Percentiles rank a stretch among this genome's conserved stretches.
phyloP scores from a whole-genome alignment of 805 yeast genomes.

The Pichia gijzeniarum region DNA sequence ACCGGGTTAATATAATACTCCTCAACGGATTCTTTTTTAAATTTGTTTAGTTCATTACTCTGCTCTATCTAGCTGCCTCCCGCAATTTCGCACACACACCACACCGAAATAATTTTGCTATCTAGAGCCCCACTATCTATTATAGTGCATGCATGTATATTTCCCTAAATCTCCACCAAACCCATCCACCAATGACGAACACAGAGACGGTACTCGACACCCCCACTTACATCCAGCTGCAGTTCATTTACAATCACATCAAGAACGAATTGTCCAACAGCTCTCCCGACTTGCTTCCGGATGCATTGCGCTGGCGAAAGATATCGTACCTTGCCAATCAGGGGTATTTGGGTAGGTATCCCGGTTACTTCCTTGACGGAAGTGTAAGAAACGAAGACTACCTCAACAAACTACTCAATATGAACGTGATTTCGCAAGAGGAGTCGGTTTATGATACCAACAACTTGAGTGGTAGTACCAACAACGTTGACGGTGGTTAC shows the following conservation, averaged over 20 bases:
- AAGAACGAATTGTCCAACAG: not conserved
- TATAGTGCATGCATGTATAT: no score
- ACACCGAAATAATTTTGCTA: no score
- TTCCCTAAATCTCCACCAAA: no score
- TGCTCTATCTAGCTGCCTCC: no score
- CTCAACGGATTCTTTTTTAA: conserved; percentile 10
- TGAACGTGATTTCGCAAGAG: not conserved
- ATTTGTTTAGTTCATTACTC: not conserved
- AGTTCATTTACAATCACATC: conserved; percentile 4
- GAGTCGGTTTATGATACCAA: not conserved
- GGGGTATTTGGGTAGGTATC: conserved; percentile 10
- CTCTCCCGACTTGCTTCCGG: not conserved
- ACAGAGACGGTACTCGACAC: not conserved
- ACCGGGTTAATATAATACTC: conserved; percentile 12
- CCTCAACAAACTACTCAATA: conserved; percentile 3
- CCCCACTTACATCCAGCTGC: conserved; percentile 7
- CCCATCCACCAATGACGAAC: not conserved
- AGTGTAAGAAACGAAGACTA: conserved; percentile 3
- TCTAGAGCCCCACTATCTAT: no score
- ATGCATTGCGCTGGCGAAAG: conserved; percentile 10
- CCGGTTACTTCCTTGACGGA: conserved; percentile 5
- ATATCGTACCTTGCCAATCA: not conserved
- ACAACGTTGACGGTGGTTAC: conserved; percentile 1
- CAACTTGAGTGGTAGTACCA: not conserved
- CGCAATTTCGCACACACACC: no score